Evolutionary conservation across 192 early-diverging fungal species (phyloP).

Genomic region (Polychytrium aggregatum): DNA sequence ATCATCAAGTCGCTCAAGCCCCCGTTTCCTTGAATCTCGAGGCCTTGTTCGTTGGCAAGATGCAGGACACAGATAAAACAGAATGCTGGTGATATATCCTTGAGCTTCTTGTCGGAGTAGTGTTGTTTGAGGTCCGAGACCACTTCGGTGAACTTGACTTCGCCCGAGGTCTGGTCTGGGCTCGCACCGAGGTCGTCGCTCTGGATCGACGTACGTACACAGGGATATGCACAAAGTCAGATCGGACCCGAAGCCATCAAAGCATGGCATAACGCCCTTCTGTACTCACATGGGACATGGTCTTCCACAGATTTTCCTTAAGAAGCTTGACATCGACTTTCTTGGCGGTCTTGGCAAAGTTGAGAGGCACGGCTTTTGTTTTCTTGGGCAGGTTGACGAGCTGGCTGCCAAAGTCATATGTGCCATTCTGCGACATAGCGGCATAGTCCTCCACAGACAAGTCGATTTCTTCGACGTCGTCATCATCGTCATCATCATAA

Average conservation of each 20-base stretch:
- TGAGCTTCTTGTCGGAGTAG: constrained; percentile 66
- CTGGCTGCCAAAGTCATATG: constrained; percentile 29
- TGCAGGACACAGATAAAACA: constrained; percentile 97
- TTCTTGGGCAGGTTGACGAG: constrained; percentile 31
- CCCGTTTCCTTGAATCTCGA: constrained; percentile 46
- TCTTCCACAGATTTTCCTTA: constrained; percentile 89
- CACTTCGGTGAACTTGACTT: constrained; percentile 59
- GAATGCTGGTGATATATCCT: constrained; percentile 91
- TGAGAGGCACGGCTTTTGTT: constrained; percentile 39
- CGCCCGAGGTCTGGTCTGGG: no score
- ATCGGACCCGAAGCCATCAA: no score
- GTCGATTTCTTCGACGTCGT: constrained; percentile 20
- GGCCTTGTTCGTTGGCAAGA: constrained; percentile 85
- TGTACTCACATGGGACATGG: not conserved
- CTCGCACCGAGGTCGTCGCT: not conserved
- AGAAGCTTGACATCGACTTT: constrained; percentile 88
- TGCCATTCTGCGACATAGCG: not conserved
- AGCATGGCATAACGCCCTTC: no score
- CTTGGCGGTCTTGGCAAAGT: constrained; percentile 82
- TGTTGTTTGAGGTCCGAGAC: constrained; percentile 57
- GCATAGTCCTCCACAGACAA: no score
- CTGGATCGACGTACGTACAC: no score
- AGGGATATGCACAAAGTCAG: no score
- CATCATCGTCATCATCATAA: constrained; percentile 16
- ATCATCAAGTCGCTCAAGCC: constrained; percentile 23